phyloP scores from a whole-genome alignment of 2,329 filamentous ascomycete species.

The Fusarium sp. region DNA sequence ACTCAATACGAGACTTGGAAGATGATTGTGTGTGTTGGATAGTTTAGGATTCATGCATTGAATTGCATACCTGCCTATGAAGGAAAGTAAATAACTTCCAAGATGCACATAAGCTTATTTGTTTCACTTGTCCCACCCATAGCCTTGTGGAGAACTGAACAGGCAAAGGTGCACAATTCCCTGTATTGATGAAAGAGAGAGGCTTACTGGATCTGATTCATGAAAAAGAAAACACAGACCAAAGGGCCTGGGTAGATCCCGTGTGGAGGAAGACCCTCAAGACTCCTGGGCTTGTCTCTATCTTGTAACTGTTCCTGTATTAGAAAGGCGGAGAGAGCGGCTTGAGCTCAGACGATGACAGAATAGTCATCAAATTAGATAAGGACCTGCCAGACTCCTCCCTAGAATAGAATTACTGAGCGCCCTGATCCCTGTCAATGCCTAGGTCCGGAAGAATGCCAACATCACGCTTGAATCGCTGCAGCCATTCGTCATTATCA shows the following conservation, averaged over 20 bases:
- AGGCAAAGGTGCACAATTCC: background rate
- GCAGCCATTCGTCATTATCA: background rate
- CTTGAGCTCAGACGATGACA: background rate
- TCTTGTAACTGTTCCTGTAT: background rate
- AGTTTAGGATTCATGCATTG: background rate
- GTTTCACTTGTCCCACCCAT: background rate
- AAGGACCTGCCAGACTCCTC: background rate
- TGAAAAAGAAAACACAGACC: background rate
- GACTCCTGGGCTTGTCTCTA: background rate
- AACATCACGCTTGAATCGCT: background rate
- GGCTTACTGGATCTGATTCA: background rate
- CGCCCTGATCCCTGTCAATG: background rate
- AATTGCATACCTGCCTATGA: background rate
- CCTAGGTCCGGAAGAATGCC: background rate
- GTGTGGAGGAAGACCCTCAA: background rate
- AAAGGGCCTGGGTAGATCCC: background rate
- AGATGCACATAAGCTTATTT: background rate
- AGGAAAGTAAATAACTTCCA: background rate
- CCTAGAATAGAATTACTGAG: background rate
- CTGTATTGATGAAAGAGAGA: background rate
- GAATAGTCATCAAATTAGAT: background rate
- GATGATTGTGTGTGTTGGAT: background rate
- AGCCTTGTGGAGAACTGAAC: background rate
- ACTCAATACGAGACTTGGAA: background rate
- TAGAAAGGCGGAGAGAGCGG: background rate